Evolutionary conservation across 768 basidiomycete genomes (phyloP).

Genomic region (Phaeotremella skinneri): DNA sequence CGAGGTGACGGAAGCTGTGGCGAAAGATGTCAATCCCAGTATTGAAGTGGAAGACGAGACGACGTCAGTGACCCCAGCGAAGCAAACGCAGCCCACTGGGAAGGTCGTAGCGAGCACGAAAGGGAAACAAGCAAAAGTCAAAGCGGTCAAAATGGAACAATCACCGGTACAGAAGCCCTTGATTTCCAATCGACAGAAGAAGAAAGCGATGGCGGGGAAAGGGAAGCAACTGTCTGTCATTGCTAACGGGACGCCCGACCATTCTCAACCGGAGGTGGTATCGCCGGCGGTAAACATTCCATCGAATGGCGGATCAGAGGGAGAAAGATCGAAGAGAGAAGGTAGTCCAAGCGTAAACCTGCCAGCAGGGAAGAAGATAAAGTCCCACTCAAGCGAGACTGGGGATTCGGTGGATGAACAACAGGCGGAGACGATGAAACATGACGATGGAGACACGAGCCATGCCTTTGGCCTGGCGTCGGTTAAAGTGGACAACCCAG

Average conservation of each 20-base stretch:
- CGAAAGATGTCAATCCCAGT: slow-evolving; percentile 21
- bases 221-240: too few relatives aligned
- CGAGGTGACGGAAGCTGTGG: slow-evolving; percentile 18
- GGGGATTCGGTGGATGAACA: background rate
- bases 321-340: background rate
- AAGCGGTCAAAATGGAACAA: too few relatives aligned
- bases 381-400: background rate
- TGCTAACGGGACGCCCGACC: too few relatives aligned
- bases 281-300: background rate
- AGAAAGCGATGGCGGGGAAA: too few relatives aligned
- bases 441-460: too few relatives aligned
- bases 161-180: too few relatives aligned
- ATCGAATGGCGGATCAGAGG: background rate
- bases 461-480: background rate
- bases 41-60: slow-evolving; percentile 7
- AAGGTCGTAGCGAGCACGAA: background rate
- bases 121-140: too few relatives aligned
- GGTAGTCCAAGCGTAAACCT: background rate
- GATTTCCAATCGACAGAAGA: too few relatives aligned
- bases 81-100: too few relatives aligned
- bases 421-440: too few relatives aligned
- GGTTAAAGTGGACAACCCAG: background rate
- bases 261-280: too few relatives aligned
- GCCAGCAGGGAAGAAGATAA: background rate
- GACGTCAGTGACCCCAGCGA: background rate